These are phyloP conservation scores for Penicillium freii DNA, from an alignment of 2,329 filamentous ascomycete species.

Conservation along the genomic window DNA sequence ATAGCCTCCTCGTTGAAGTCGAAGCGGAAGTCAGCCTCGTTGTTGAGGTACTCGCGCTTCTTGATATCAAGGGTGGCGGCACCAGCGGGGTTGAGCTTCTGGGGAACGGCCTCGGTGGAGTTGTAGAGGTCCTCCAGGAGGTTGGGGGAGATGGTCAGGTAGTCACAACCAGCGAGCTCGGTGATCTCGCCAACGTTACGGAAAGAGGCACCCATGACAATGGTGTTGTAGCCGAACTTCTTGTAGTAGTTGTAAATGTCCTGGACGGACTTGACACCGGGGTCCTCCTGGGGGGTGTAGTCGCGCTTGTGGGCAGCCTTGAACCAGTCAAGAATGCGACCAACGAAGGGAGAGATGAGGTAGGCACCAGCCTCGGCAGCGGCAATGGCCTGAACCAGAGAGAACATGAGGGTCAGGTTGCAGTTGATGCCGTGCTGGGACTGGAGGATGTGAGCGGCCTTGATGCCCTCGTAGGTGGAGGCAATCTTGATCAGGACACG, in stretches of 20 bases:
- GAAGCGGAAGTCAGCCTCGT: slow-evolving; percentile 92
- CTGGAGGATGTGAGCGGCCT: slow-evolving; percentile 96
- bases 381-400: slow-evolving; percentile 86
- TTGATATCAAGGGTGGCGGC: slow-evolving; percentile 70
- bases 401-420: slow-evolving; percentile 99
- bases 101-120: slow-evolving; percentile 74
- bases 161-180: slow-evolving; percentile 96
- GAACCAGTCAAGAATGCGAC: slow-evolving; percentile 99
- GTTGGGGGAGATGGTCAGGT: slow-evolving; percentile 96
- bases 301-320: slow-evolving; percentile 95
- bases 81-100: slow-evolving; percentile 79
- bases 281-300: slow-evolving; percentile 85
- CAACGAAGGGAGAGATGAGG: slow-evolving; percentile 99
- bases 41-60: slow-evolving; percentile 87
- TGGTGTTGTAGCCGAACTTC: slow-evolving; percentile 98
- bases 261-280: slow-evolving; percentile 91
- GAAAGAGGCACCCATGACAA: slow-evolving; percentile 99
- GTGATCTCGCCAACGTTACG: slow-evolving; percentile 94
- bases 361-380: slow-evolving; percentile 92
- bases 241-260: slow-evolving; percentile 99
- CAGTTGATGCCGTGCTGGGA: slow-evolving; percentile 93
- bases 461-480: slow-evolving; percentile 99
- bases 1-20: slow-evolving; percentile 99
- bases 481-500: slow-evolving; percentile 98
- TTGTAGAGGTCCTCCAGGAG: slow-evolving; percentile 92